Conservation (phyloP, 2,329 filamentous ascomycete genomes). For the Colletotrichum sp. region DNA sequence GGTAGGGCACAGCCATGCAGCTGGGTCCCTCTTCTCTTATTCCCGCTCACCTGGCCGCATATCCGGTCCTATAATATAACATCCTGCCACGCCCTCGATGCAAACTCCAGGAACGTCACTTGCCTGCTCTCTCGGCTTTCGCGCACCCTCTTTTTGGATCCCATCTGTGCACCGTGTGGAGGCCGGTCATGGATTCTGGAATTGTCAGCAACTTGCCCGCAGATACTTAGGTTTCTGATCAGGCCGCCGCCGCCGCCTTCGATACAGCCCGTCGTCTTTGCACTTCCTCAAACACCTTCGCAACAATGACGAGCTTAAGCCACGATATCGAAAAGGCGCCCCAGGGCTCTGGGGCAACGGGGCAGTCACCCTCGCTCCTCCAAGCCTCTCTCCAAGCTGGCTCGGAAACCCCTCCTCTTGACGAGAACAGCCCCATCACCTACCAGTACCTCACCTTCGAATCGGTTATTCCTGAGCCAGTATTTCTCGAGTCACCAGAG, state of each 20-base stretch:
- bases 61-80: constrained; percentile 15
- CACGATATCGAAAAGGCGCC: constrained; percentile 8
- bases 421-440: constrained; percentile 32
- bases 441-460: constrained; percentile 47
- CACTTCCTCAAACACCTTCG: not conserved
- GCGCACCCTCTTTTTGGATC: not conserved
- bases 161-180: not conserved
- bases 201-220: not conserved
- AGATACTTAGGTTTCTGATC: not conserved
- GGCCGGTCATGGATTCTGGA: not conserved
- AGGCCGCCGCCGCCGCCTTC: not conserved
- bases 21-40: constrained; percentile 5
- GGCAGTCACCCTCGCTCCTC: not conserved
- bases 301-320: not conserved
- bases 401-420: not conserved
- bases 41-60: not conserved
- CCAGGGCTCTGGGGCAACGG: not conserved
- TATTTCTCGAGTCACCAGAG: constrained; percentile 1
- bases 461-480: constrained; percentile 37
- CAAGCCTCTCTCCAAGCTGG: not conserved
- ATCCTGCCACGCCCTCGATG: not conserved
- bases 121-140: not conserved
- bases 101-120: not conserved
- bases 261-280: not conserved
- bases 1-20: not conserved